Percentiles rank a stretch among this genome's conserved stretches.
phyloP scores from a whole-genome alignment of 2,329 filamentous ascomycete species.

The Ophiosphaerella herpotricha region DNA sequence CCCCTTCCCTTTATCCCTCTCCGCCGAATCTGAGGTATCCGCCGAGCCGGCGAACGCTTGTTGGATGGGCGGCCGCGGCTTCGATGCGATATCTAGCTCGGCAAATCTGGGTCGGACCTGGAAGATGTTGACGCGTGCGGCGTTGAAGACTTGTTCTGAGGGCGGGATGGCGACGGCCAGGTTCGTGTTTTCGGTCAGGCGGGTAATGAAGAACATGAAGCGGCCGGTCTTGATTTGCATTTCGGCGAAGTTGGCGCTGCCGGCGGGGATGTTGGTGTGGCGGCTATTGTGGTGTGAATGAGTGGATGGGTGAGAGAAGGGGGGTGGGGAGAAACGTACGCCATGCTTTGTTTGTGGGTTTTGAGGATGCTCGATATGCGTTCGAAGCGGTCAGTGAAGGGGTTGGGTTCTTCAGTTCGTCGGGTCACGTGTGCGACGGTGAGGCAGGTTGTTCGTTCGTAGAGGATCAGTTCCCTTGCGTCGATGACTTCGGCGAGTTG shows the following conservation, averaged over 20 bases:
- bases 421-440: slow-evolving; percentile 93
- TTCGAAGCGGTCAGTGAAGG: slow-evolving; percentile 91
- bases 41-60: slow-evolving; percentile 43
- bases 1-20: slow-evolving; percentile 27
- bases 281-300: slow-evolving; percentile 56
- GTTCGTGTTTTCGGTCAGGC: slow-evolving; percentile 97
- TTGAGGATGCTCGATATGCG: slow-evolving; percentile 97
- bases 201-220: slow-evolving; percentile 93
- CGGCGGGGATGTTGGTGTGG: slow-evolving; percentile 79
- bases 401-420: slow-evolving; percentile 74
- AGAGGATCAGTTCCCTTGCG: slow-evolving; percentile 90
- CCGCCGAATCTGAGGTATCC: slow-evolving; percentile 27
- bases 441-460: slow-evolving; percentile 93
- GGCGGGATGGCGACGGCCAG: slow-evolving; percentile 90
- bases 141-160: slow-evolving; percentile 88
- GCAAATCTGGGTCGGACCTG: slow-evolving; percentile 82
- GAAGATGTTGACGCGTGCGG: slow-evolving; percentile 86
- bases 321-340: slow-evolving; percentile 47
- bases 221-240: slow-evolving; percentile 79
- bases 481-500: slow-evolving; percentile 84
- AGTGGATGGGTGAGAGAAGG: slow-evolving; percentile 6
- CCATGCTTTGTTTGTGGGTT: slow-evolving; percentile 86
- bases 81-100: slow-evolving; percentile 58
- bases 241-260: slow-evolving; percentile 78
- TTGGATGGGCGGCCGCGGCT: slow-evolving; percentile 42